Conservation (phyloP, 2,329 filamentous ascomycete genomes). For the Colletotrichum sp. region DNA sequence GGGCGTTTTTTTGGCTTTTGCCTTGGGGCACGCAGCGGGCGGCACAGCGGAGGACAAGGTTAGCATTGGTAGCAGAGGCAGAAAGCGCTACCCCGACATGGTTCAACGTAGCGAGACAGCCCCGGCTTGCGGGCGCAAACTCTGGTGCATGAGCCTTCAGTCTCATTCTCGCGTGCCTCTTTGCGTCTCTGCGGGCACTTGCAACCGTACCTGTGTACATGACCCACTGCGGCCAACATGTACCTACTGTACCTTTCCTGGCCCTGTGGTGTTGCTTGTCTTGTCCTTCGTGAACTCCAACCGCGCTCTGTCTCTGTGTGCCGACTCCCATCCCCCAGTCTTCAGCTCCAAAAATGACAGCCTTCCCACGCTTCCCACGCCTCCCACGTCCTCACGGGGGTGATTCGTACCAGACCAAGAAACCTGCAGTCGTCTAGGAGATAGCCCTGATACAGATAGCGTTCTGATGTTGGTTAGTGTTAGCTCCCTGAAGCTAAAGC, state of each 20-base stretch:
- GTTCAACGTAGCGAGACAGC: slow-evolving; percentile 7
- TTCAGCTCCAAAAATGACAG: background rate
- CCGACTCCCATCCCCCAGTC: background rate
- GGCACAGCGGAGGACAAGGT: slow-evolving; percentile 14
- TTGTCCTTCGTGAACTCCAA: background rate
- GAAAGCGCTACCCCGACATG: slow-evolving; percentile 1
- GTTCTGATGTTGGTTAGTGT: background rate
- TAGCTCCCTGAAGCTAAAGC: background rate
- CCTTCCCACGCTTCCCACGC: background rate
- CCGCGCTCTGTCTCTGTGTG: background rate
- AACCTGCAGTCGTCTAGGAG: background rate
- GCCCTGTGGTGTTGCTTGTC: background rate
- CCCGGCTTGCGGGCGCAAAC: slow-evolving; percentile 14
- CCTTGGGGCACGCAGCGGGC: slow-evolving; percentile 15
- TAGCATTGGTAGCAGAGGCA: slow-evolving; percentile 1
- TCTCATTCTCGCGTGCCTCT: slow-evolving; percentile 10
- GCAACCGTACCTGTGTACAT: background rate
- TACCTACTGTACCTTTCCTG: background rate
- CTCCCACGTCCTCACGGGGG: background rate
- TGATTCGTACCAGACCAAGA: background rate
- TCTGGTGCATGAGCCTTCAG: slow-evolving; percentile 14
- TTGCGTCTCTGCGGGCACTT: background rate
- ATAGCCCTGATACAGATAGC: background rate
- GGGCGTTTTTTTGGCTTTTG: slow-evolving; percentile 17
- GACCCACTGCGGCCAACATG: background rate